A percentile compares a stretch with the other conserved stretches of the same genome.
Conservation (phyloP, 2,329 filamentous ascomycete species). For the Fusarium xyrophilum region DNA sequence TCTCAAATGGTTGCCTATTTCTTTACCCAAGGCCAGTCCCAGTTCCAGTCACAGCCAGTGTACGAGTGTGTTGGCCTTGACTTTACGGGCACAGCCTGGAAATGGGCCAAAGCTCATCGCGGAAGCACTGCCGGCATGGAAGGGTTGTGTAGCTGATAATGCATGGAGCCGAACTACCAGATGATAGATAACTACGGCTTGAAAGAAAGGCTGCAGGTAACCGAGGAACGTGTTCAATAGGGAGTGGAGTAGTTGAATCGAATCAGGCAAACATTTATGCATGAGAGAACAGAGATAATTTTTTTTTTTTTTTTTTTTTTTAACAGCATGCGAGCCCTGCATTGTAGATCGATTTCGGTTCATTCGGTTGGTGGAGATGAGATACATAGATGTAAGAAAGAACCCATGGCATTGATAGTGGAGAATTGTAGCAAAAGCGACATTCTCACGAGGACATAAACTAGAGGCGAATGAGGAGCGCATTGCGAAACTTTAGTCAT, state of each 20-base stretch:
- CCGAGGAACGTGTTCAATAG: slow-evolving; percentile 9
- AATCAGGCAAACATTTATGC: neutral
- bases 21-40: neutral
- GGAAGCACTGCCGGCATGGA: slow-evolving; percentile 20
- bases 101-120: slow-evolving; percentile 12
- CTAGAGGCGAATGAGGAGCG: slow-evolving; percentile 27
- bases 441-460: slow-evolving; percentile 13
- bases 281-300: neutral
- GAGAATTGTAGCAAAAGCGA: neutral
- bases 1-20: slow-evolving; percentile 11
- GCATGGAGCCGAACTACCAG: slow-evolving; percentile 21
- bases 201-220: slow-evolving; percentile 14
- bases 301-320: neutral
- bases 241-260: slow-evolving; percentile 2
- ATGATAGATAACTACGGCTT: slow-evolving; percentile 11
- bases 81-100: slow-evolving; percentile 26
- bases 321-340: slow-evolving; percentile 7
- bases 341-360: slow-evolving; percentile 26
- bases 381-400: neutral
- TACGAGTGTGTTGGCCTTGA: neutral
- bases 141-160: slow-evolving; percentile 26
- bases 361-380: slow-evolving; percentile 22
- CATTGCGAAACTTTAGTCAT: slow-evolving; percentile 21
- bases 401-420: neutral
- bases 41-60: neutral